Conservation (phyloP, 495 filamentous ascomycete species). For the Neurospora sp. region DNA sequence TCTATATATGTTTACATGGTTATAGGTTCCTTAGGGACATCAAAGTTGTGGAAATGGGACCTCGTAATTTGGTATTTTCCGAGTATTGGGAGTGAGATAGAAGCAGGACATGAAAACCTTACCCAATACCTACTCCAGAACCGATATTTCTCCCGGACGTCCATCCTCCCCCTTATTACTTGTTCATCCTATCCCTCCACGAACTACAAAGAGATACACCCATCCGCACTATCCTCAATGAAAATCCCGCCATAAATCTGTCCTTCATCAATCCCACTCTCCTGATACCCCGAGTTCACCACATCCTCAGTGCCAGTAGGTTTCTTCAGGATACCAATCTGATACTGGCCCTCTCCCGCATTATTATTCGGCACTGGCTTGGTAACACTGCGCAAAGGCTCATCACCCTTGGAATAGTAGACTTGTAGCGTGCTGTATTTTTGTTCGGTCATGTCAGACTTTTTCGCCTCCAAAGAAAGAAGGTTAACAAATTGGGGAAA, state of each 20-base stretch:
- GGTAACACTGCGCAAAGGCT: constrained; percentile 37
- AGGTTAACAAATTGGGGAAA: too few relatives aligned
- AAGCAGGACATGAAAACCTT: not conserved
- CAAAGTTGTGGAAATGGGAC: not conserved
- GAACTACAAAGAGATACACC: constrained; percentile 32
- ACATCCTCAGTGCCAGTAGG: constrained; percentile 43
- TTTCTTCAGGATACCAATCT: constrained; percentile 49
- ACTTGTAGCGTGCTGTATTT: constrained; percentile 38
- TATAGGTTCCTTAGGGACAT: not conserved
- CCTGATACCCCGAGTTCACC: constrained; percentile 44
- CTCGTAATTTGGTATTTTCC: not conserved
- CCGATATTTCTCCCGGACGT: not conserved
- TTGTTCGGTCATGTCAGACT: too few relatives aligned
- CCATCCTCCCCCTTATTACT: too few relatives aligned
- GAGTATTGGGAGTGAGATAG: not conserved
- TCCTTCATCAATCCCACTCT: constrained; percentile 39
- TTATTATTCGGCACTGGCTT: constrained; percentile 39
- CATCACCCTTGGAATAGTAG: constrained; percentile 41
- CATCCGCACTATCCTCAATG: constrained; percentile 38
- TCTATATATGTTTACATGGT: too few relatives aligned
- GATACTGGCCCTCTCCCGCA: constrained; percentile 44
- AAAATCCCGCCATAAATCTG: constrained; percentile 47
- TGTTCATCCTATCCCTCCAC: not conserved
- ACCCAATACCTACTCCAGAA: not conserved
- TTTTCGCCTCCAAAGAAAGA: too few relatives aligned